phyloP scores from a whole-genome alignment of 1,284 basidiomycete genomes.

The Uromyces viciae-fabae region DNA sequence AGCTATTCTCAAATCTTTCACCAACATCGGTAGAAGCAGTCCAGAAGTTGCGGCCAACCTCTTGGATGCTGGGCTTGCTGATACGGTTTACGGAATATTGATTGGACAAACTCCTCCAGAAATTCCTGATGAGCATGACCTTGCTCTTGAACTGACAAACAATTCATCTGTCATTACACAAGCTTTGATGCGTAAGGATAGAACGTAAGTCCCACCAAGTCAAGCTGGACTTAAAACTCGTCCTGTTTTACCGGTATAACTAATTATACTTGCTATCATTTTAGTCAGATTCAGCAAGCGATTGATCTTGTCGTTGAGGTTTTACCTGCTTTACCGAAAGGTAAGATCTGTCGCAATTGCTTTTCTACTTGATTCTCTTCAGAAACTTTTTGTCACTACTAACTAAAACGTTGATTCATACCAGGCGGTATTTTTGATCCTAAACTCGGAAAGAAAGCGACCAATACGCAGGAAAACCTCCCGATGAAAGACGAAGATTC shows the following conservation, averaged over 20 bases:
- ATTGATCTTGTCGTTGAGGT: constrained; percentile 80
- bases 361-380: constrained; percentile 9
- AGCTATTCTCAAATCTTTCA: constrained; percentile 75
- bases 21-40: constrained; percentile 74
- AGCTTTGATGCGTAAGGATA: constrained; percentile 42
- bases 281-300: constrained; percentile 77
- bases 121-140: constrained; percentile 60
- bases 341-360: constrained; percentile 56
- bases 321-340: constrained; percentile 83
- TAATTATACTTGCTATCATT: neutral
- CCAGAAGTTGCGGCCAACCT: constrained; percentile 78
- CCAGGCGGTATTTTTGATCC: constrained; percentile 51
- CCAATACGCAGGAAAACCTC: constrained; percentile 38
- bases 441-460: constrained; percentile 48
- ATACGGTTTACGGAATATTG: constrained; percentile 84
- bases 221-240: neutral
- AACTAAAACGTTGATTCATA: neutral
- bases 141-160: constrained; percentile 56
- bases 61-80: constrained; percentile 82
- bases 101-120: constrained; percentile 79
- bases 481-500: constrained; percentile 49
- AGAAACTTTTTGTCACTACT: neutral
- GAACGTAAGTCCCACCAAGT: neutral
- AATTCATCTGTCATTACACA: constrained; percentile 44
- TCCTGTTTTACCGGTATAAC: no score